Evolutionary conservation across 805 yeast genomes (phyloP), one percentile per base, ranked within the genome.

Genomic region (Scheffersomyces lignosus): DNA sequence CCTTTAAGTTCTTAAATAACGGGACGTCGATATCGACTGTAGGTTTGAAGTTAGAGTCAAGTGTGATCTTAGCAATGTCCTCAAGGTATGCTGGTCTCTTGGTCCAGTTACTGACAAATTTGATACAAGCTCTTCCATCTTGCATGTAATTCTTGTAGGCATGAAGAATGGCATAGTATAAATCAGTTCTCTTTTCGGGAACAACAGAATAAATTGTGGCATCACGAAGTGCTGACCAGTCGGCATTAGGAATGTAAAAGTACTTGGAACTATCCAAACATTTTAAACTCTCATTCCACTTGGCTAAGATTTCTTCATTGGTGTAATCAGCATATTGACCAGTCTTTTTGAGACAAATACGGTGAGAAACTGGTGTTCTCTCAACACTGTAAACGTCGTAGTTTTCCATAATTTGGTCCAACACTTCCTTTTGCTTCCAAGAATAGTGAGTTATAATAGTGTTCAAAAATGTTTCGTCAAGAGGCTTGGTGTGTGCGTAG

Each of bases 381-480:
- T 70, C 66, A 38, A 83, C 75, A 30, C 75, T 65, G 55, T 78
- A 81, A 16, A 76, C 52, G 9, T 68, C 71, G 51, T 81, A 86
- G 39, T 81, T 78, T 30, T 73, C 72, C 24, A 82, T 70, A 40
- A 86, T 68, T 43, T 79, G 81, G 48, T 81, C 78, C 39, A 83
- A 75, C 9, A 83, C 80, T n/a, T 67, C 65, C 42, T 79, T 70
- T 54, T 81, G 82, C 36, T 73, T 73, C 95, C 95, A 86, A 42
- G 69, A 63, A 22, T 78, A 77, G 52, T 80, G 81, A 27, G 87
- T 76, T 40, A 87, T 70, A 36, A 86, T 70, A 29, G 86, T 85
- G 58, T 87, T 87, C 59, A 87, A 75, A 52, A 87, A 85, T n/a
- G 87, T 82, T 58, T 85, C 91, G 58, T 86, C 91, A 38, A 83